Evolutionary conservation across 2,329 filamentous ascomycete genomes (phyloP).

Genomic region (Fusarium falciforme): DNA sequence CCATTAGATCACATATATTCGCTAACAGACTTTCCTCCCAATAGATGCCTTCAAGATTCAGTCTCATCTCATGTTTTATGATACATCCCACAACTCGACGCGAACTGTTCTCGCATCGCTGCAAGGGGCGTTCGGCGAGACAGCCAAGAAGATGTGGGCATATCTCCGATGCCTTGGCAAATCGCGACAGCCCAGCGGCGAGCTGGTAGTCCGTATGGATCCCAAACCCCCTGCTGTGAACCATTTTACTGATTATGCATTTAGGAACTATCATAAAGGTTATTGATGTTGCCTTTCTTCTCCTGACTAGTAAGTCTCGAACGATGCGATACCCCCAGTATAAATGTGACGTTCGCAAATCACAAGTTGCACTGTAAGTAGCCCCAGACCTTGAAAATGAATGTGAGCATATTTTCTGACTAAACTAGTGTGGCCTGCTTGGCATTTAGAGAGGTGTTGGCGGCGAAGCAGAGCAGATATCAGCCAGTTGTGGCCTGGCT

Average conservation of each 20-base stretch:
- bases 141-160: constrained; percentile 79
- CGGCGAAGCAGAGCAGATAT: constrained; percentile 78
- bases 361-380: constrained; percentile 71
- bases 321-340: constrained; percentile 61
- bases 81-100: constrained; percentile 80
- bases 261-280: constrained; percentile 74
- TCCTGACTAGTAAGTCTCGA: constrained; percentile 69
- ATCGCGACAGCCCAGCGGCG: constrained; percentile 65
- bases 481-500: constrained; percentile 76
- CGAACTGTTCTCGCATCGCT: constrained; percentile 79
- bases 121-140: constrained; percentile 78
- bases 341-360: constrained; percentile 68
- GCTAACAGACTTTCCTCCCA: neutral
- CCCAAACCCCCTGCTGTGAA: accelerated
- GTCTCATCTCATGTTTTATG: constrained; percentile 85
- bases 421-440: constrained; percentile 70
- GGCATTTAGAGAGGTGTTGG: constrained; percentile 77
- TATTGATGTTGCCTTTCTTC: constrained; percentile 70
- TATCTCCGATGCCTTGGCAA: constrained; percentile 69
- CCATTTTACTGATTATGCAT: neutral
- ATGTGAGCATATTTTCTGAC: neutral
- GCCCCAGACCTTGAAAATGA: neutral
- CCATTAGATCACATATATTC: too few species aligned
- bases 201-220: constrained; percentile 72
- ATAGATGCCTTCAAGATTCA: constrained; percentile 82